Conservation (phyloP, 148 eudicot genomes). For the Dianthus caryophyllus region DNA sequence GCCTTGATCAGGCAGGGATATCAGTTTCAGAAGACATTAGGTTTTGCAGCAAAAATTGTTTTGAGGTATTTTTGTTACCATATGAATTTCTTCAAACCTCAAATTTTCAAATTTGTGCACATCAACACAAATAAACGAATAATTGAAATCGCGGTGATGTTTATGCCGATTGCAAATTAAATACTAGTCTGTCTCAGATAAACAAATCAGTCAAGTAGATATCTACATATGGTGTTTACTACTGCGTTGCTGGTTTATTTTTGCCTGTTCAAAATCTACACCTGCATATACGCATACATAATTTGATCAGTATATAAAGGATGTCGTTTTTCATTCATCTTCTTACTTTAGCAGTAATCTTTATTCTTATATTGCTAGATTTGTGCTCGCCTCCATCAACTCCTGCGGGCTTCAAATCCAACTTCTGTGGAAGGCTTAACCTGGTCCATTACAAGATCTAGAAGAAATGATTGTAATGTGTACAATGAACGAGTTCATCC, state of each 20-base stretch:
- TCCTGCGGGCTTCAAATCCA: slow-evolving; percentile 34
- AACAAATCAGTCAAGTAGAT: neutral
- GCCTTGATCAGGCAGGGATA: slow-evolving; percentile 30
- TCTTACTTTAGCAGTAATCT: slow-evolving; percentile 2
- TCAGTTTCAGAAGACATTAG: slow-evolving; percentile 28
- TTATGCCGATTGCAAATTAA: neutral
- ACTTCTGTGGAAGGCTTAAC: slow-evolving; percentile 35
- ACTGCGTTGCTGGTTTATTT: neutral
- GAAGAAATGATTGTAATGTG: slow-evolving; percentile 45
- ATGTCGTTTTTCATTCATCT: neutral
- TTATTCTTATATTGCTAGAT: slow-evolving; percentile 28
- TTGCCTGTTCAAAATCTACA: neutral
- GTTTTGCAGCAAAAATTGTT: slow-evolving; percentile 46
- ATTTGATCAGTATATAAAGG: neutral
- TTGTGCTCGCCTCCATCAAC: slow-evolving; percentile 46
- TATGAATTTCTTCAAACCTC: neutral
- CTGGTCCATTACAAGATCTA: slow-evolving; percentile 47
- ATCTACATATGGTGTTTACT: neutral
- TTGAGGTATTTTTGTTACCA: slow-evolving; percentile 28
- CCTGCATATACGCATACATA: neutral
- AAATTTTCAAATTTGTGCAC: slow-evolving; percentile 15
- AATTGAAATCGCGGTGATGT: neutral
- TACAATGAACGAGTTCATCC: slow-evolving; percentile 41
- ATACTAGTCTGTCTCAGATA: neutral
- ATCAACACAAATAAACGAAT: neutral